Base-by-base conservation (phyloP, 2,329 filamentous ascomycete species). In the Botrytis tulipae region DNA sequence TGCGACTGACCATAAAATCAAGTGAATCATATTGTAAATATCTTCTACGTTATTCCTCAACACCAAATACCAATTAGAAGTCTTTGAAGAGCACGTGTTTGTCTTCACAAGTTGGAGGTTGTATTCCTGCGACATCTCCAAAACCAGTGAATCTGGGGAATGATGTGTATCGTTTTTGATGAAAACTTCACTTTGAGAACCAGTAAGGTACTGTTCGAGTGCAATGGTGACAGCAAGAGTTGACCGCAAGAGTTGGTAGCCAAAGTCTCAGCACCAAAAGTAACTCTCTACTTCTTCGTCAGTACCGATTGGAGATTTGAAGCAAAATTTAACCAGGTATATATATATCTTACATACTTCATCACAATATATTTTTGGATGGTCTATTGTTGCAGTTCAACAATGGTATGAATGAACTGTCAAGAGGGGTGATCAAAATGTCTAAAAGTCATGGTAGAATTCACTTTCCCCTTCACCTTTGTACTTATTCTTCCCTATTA, bases 321-420 rank as follows among this genome's bases (percentile, higher is more conserved):
- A 42, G 60, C 1, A 20, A 12, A 16, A 25, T 8, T 46, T 4
- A 20, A 5, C 20, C 29, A 44, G 48, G 25, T 29, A 63, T 25
- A 37, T 25, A 10, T 12, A 12, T 18, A 48, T 1, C 2, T 3
- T 37, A n/a, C n/a, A 35, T 32, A 5, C 18, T 66, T n/a, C 10
- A 4, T 3, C 3, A 35, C 25, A 8, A n/a, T 18, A 37, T 37
- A 12, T n/a, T 4, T n/a, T 51, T 3, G 0, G 35, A 10, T 18
- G 3, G 14, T 8, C 35, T 37, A 3, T n/a, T 12, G 8, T 37
- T 9, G 22, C 1, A 1, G 9, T 18, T 8, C 1, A 5, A 18
- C 3, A 37, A 12, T 37, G 8, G 14, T 20, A 37, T 51, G 14
- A 6, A 2, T 18, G 3, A 51, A 18, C 25, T 51, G 22, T 1